phyloP scores from a whole-genome alignment of 1,284 basidiomycete species.

The Heliocybe sulcata region DNA sequence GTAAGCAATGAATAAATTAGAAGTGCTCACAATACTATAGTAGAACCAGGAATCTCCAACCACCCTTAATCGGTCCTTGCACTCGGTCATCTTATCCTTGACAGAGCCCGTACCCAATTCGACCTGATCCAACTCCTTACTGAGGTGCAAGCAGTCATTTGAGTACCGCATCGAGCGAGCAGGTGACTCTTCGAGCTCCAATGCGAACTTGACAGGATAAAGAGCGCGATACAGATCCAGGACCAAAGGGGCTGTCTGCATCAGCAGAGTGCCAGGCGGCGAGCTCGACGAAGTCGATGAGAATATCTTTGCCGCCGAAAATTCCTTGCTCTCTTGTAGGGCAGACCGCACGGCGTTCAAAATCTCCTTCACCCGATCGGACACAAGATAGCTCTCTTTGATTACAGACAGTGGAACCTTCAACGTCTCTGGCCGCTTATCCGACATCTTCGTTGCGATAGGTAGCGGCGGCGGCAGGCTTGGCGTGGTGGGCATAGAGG shows the following conservation, averaged over 20 bases:
- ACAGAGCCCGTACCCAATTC: constrained; percentile 21
- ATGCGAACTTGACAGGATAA: constrained; percentile 64
- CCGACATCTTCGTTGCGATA: not conserved
- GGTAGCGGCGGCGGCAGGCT: not conserved
- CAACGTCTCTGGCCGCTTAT: constrained; percentile 1
- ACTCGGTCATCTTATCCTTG: constrained; percentile 43
- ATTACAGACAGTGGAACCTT: constrained; percentile 3
- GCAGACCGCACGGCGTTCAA: constrained; percentile 52
- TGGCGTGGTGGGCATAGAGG: constrained; percentile 2
- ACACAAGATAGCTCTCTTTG: constrained; percentile 54
- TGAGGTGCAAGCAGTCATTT: constrained; percentile 81
- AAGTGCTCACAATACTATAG: constrained; percentile 50
- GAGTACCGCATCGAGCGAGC: constrained; percentile 72
- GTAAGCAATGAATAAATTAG: constrained; percentile 1
- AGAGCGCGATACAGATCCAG: constrained; percentile 81
- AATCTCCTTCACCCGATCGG: constrained; percentile 47
- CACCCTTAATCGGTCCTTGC: constrained; percentile 36
- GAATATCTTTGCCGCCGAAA: constrained; percentile 49
- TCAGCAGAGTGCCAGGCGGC: constrained; percentile 44
- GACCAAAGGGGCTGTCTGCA: constrained; percentile 57
- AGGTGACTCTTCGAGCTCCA: constrained; percentile 44
- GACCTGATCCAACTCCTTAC: constrained; percentile 36
- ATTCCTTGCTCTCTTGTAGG: constrained; percentile 50
- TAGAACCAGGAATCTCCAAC: constrained; percentile 64
- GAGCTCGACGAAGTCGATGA: constrained; percentile 18